These are phyloP conservation scores for Ilyonectria sp. DNA, from an alignment of 2,329 filamentous ascomycete species.

Conservation along the genomic window DNA sequence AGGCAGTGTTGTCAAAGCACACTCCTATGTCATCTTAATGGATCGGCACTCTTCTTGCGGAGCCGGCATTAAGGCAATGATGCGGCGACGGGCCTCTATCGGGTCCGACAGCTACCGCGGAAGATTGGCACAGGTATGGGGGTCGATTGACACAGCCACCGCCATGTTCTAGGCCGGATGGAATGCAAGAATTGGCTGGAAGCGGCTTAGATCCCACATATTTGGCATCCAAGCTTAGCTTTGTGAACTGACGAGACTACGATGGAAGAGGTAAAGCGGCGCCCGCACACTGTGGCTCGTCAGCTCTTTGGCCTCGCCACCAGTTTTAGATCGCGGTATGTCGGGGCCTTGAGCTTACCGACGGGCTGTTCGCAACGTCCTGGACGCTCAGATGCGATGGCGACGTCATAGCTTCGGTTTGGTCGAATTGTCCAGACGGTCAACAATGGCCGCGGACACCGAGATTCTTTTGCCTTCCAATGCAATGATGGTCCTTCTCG, in stretches of 20 bases:
- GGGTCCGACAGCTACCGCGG: background rate
- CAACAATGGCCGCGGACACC: no score
- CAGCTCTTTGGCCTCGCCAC: background rate
- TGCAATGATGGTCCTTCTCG: no score
- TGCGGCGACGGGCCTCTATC: background rate
- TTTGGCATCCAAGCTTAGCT: background rate
- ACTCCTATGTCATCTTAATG: background rate
- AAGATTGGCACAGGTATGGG: background rate
- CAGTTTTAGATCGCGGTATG: background rate
- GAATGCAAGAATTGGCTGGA: background rate
- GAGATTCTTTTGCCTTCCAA: no score
- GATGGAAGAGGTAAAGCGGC: background rate
- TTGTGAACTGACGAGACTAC: background rate
- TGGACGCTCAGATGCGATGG: background rate
- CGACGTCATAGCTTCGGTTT: background rate
- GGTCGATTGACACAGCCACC: background rate
- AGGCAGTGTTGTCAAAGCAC: background rate
- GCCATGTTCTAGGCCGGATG: background rate
- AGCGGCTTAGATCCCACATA: background rate
- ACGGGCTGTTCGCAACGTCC: background rate
- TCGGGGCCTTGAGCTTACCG: background rate
- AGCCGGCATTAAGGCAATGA: background rate
- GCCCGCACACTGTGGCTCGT: background rate
- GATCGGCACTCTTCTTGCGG: slow-evolving; percentile 34
- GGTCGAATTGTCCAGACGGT: background rate